Base-by-base conservation (phyloP, 139 green algal genomes). In the Chloropicon primus region DNA sequence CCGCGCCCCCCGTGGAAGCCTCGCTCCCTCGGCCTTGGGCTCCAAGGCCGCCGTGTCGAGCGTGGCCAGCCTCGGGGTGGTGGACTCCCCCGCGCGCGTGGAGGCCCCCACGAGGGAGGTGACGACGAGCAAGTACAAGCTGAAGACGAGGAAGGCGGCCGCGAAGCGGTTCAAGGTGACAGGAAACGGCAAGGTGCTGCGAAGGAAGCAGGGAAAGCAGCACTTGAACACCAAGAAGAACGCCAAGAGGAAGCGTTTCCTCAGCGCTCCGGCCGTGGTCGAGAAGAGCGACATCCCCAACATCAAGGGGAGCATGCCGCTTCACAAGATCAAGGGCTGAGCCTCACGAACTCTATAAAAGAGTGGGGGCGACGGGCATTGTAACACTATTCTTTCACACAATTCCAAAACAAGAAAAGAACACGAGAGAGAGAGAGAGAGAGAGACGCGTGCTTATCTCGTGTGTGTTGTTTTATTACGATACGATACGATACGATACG, bases 181-280 rank as follows among this genome's bases (percentile, higher is more conserved):
- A 1, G 89, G 85, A 73, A 82, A 71, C 29, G 92, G 92, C 75
- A 95, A 95, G 85, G 76, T 97, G 0, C 83, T 94, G 80, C 85
- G 83, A 1, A 87, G 92, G 53, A 82, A 89, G 73, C 79, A 84
- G n/a, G 87, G 89, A 76, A 96, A 96, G 89, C 91, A 96, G 85
- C 91, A 96, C 81, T 89, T 96, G 75, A 93, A 95, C 78, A 89
- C 95, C 85, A 97, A 97, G 89, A 91, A 85, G 83, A 82, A 22
- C 23, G 80, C 80, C 22, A 78, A 85, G 21, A 24, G 79, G 28
- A 88, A 84, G 79, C 78, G 87, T 27, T 80, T 78, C 2, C 73
- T 82, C 28, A 73, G 74, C 24, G 79, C 82, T 71, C 28, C 84
- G 81, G 74, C 81, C 26, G 74, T 77, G 24, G 25, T 86, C n/a